Percentiles rank a stretch among this genome's conserved stretches.
Evolutionary conservation across 2,329 filamentous ascomycete species (phyloP).

Genomic region (Mariannaea elegans): DNA sequence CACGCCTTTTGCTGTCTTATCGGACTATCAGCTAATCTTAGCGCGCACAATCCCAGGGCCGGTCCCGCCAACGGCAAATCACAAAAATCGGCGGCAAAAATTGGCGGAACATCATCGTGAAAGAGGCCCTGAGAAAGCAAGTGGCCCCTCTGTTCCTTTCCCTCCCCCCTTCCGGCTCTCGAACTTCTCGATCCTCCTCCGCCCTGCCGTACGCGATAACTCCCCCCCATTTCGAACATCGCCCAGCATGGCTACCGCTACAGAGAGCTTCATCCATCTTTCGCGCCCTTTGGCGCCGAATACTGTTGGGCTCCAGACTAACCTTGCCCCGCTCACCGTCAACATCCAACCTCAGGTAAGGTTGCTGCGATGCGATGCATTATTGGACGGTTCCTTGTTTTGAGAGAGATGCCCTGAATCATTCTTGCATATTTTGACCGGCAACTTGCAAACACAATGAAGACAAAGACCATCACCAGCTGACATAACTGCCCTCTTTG

Average conservation of each 20-base stretch:
- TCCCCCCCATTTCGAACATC: constrained; percentile 32
- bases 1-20: constrained; percentile 46
- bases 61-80: constrained; percentile 54
- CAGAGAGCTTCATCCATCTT: constrained; percentile 92
- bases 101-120: constrained; percentile 47
- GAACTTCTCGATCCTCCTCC: constrained; percentile 14
- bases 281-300: constrained; percentile 89
- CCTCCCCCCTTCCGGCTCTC: constrained; percentile 31
- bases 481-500: constrained; percentile 18
- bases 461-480: constrained; percentile 3
- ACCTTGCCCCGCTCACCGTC: constrained; percentile 90
- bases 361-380: constrained; percentile 21
- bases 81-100: constrained; percentile 54
- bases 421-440: background rate
- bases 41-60: constrained; percentile 60
- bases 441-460: background rate
- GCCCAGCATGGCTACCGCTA: constrained; percentile 80
- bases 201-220: constrained; percentile 29
- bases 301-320: constrained; percentile 79
- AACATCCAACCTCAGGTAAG: constrained; percentile 94
- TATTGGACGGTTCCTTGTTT: background rate
- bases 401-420: constrained; percentile 9
- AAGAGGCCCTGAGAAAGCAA: constrained; percentile 31
- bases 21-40: constrained; percentile 55
- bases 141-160: constrained; percentile 37